Percentiles rank a stretch among this genome's conserved stretches.
Evolutionary conservation across 1,284 basidiomycete genomes (phyloP).

Genomic region (Marasmius tenuissimus): DNA sequence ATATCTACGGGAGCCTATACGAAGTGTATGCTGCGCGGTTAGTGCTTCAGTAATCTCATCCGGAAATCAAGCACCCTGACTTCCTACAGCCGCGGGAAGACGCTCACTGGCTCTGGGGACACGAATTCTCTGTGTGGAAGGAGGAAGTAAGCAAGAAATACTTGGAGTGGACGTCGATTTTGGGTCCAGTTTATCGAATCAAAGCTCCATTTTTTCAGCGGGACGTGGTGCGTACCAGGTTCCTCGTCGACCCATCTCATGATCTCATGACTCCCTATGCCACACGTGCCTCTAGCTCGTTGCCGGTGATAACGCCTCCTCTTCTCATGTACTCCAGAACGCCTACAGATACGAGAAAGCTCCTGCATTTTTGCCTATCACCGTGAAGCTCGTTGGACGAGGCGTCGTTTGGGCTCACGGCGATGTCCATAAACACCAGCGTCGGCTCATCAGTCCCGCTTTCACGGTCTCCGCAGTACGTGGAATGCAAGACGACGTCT

Average conservation of each 20-base stretch:
- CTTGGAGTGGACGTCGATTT: conserved; percentile 31
- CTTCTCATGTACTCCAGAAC: conserved; percentile 36
- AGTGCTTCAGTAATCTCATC: too few relatives aligned
- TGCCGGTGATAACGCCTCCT: conserved; percentile 34
- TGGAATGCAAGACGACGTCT: conserved; percentile 28
- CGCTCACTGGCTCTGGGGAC: conserved; percentile 34
- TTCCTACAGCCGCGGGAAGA: conserved; percentile 4
- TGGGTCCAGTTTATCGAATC: conserved; percentile 37
- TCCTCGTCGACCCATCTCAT: background rate
- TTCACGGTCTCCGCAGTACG: conserved; percentile 28
- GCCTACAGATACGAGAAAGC: conserved; percentile 32
- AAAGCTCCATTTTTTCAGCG: conserved; percentile 37
- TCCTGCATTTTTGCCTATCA: conserved; percentile 25
- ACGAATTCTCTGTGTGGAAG: conserved; percentile 35
- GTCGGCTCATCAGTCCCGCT: conserved; percentile 28
- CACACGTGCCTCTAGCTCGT: conserved; percentile 36
- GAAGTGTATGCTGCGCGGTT: too few relatives aligned
- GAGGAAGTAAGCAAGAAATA: conserved; percentile 34
- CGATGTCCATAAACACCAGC: conserved; percentile 30
- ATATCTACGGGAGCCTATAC: too few relatives aligned
- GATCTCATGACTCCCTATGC: background rate
- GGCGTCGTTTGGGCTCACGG: conserved; percentile 39
- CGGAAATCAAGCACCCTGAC: background rate
- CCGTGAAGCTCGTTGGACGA: conserved; percentile 27
- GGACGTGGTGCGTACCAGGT: conserved; percentile 30